These are phyloP conservation scores for Datisca glomerata DNA, from an alignment of 306 rosid species.

Conservation along the genomic window DNA sequence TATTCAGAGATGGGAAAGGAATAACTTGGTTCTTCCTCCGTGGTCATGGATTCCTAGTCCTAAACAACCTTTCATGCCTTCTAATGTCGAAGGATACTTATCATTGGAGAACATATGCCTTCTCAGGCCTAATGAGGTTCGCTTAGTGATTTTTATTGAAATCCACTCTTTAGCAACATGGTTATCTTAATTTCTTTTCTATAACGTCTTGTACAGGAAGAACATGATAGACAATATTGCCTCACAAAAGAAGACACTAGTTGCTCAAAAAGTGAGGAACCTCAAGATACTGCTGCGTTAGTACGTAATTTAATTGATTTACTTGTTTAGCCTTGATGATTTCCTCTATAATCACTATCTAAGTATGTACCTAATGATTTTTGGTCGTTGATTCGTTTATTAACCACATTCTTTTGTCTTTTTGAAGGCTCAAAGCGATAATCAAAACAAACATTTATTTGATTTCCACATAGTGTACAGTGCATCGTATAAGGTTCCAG, in stretches of 20 bases:
- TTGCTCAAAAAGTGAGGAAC: constrained; percentile 26
- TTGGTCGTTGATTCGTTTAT: not conserved
- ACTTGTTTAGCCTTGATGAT: no score
- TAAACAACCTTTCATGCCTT: no score
- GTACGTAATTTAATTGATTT: constrained; percentile 30
- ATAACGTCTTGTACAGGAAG: constrained; percentile 18
- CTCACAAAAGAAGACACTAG: constrained; percentile 18
- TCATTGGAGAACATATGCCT: constrained; percentile 44
- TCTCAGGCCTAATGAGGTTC: constrained; percentile 24
- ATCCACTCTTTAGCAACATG: not conserved
- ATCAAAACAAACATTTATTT: constrained; percentile 28
- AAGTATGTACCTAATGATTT: constrained; percentile 2
- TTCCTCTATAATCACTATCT: no score
- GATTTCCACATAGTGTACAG: constrained; percentile 65
- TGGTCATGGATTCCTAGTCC: constrained; percentile 54
- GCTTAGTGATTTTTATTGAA: constrained; percentile 1
- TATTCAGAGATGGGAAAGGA: constrained; percentile 42
- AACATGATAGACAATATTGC: constrained; percentile 11
- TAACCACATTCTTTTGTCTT: constrained; percentile 6
- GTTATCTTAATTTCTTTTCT: not conserved
- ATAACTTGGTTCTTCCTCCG: constrained; percentile 36
- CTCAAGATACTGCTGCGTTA: constrained; percentile 45
- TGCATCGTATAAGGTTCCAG: constrained; percentile 68
- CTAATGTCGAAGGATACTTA: constrained; percentile 53
- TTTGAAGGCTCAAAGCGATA: constrained; percentile 34